A percentile compares a stretch with the other conserved stretches of the same genome.
Conservation (phyloP, 1,284 basidiomycete genomes). For the Agaricales sp. region DNA sequence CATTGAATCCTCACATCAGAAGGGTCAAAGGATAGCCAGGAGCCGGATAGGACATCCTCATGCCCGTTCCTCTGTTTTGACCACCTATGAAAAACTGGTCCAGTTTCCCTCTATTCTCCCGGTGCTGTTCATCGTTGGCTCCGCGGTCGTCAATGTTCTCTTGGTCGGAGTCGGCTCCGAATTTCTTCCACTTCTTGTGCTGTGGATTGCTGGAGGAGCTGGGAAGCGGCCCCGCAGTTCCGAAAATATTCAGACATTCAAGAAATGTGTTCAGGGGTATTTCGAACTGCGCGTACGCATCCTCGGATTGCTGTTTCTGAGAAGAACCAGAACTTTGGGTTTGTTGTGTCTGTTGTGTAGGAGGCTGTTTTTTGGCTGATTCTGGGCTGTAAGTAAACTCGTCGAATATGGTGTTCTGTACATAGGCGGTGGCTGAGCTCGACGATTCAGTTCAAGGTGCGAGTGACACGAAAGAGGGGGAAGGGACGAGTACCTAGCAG, state of each 20-base stretch:
- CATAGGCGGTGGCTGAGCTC: conserved; percentile 70
- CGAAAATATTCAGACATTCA: conserved; percentile 89
- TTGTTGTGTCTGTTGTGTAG: no score
- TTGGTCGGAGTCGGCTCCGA: conserved; percentile 39
- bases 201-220: conserved; percentile 21
- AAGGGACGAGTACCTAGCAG: conserved; percentile 54
- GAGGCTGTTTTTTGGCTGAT: conserved; percentile 7
- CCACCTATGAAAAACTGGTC: conserved; percentile 46
- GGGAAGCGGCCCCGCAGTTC: conserved; percentile 40
- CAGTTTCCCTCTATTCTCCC: conserved; percentile 14
- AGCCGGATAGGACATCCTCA: conserved; percentile 79
- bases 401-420: conserved; percentile 72
- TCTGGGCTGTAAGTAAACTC: conserved; percentile 55
- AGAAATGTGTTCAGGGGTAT: conserved; percentile 75
- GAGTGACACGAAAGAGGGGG: no score
- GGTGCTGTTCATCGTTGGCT: conserved; percentile 15
- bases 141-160: conserved; percentile 27
- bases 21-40: conserved; percentile 72
- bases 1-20: conserved; percentile 53
- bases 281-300: conserved; percentile 47
- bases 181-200: conserved; percentile 37
- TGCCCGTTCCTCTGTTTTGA: conserved; percentile 57
- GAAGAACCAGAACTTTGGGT: conserved; percentile 8
- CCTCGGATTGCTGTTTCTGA: conserved; percentile 17
- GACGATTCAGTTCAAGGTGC: no score